Conservation (phyloP, 305 asterid genomes). For the Withania somnifera region DNA sequence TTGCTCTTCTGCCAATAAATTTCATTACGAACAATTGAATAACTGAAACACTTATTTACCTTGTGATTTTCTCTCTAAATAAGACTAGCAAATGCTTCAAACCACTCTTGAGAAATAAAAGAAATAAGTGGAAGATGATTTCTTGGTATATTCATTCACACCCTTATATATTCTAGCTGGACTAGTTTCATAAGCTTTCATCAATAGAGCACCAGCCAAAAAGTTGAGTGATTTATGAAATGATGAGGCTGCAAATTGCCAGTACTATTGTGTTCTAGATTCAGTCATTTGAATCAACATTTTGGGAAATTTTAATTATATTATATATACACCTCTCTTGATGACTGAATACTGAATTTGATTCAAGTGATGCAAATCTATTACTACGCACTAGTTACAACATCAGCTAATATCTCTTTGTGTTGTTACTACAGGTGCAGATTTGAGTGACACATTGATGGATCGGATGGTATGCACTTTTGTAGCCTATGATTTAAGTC, state of each 20-base stretch:
- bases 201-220: no score
- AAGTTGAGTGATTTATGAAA: neutral
- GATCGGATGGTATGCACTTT: constrained; percentile 76
- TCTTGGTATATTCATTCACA: neutral
- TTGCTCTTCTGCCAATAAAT: neutral
- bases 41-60: neutral
- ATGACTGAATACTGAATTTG: neutral
- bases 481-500: neutral
- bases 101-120: no score
- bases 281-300: neutral
- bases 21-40: neutral
- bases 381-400: no score
- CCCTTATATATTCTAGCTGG: neutral
- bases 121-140: no score
- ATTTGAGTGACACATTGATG: constrained; percentile 86
- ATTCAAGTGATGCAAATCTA: no score
- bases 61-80: no score
- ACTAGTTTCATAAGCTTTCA: neutral
- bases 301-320: neutral
- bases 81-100: no score
- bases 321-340: neutral
- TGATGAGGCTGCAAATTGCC: neutral
- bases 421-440: constrained; percentile 45
- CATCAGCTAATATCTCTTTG: neutral
- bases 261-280: no score